Evolutionary conservation across 352 stramenopile species (phyloP), one percentile per base, ranked within the genome.

Genomic region (Phytopythium oedochilum): DNA sequence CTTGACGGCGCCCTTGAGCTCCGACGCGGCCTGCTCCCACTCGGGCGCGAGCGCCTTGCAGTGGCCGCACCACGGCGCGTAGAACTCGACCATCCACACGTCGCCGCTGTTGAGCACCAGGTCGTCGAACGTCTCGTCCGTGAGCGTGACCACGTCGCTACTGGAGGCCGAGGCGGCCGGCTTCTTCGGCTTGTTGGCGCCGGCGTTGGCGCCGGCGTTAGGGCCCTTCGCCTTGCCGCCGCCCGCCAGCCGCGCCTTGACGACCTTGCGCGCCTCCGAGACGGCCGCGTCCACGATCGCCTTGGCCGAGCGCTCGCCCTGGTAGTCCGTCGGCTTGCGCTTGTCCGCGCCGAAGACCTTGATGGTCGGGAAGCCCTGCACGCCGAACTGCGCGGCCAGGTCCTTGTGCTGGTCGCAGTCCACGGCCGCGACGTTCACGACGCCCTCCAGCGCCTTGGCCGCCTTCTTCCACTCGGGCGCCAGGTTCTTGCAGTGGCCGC

Each of bases 301-400:
- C 55, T 89, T 83, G 48, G 81, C 73, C 6, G 84, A 92, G 59
- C 86, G 88, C n/a, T 84, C 58, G 20, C 86, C 86, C 44, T 89
- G 69, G 73, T 94, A 94, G 31, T 86, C 83, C 12, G 53, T 80
- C 20, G 86, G 86, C 17, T 85, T 73, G 36, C 71, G 73, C 65
- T 95, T 95, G 73, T 94, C 68, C 6, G 80, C 80, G 34, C 79
- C 80, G 63, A 98, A 97, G 42, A 97, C 74, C 64, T 97, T 98
- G 66, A 98, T 97, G 10, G 93, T 97, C 18, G 94, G 94, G 64
- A 96, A 98, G 18, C 93, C 93, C 59, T 92, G 68, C 23, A 98
- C 86, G 25, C 72, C 86, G 61, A 94, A 98, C 61, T 95, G 68
- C 31, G 75, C 74, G 22, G 93, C 88, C 14, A 98, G 71, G 1